A percentile compares a stretch with the other conserved stretches of the same genome.
These are phyloP conservation scores for Ceratobasidium theobromae DNA, from an alignment of 1,284 basidiomycete genomes.

Conservation along the genomic window DNA sequence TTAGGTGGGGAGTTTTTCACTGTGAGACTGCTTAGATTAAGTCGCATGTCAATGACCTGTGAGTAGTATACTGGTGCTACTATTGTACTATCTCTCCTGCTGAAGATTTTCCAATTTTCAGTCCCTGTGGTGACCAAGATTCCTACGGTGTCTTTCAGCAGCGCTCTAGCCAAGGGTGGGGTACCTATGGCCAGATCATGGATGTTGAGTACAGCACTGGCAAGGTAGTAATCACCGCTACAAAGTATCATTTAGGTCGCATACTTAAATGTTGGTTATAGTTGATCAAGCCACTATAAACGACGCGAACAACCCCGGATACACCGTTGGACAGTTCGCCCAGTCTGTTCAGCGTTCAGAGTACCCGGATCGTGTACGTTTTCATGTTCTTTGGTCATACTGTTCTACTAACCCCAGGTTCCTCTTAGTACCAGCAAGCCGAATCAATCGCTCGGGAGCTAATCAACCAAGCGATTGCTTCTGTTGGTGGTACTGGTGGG, in stretches of 20 bases:
- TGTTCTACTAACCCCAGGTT: neutral
- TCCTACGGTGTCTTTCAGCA: constrained; percentile 33
- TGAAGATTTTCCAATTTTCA: neutral
- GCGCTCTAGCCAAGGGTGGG: constrained; percentile 32
- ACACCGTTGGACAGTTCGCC: constrained; percentile 30
- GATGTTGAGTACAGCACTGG: constrained; percentile 19
- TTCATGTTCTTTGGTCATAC: neutral
- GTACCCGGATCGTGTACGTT: constrained; percentile 24
- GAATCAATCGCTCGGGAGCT: constrained; percentile 15
- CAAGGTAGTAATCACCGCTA: neutral
- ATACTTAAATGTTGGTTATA: neutral
- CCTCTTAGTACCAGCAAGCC: constrained; percentile 16
- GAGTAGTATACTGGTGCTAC: neutral
- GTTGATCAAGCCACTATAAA: constrained; percentile 27
- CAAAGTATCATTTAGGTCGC: neutral
- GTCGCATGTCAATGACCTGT: constrained; percentile 27
- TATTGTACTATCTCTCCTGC: neutral
- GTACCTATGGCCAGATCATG: constrained; percentile 31
- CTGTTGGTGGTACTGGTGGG: neutral
- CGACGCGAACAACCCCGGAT: constrained; percentile 23
- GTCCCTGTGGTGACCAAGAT: constrained; percentile 31
- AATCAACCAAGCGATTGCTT: constrained; percentile 11
- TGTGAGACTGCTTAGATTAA: constrained; percentile 27
- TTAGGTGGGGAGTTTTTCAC: too few species aligned
- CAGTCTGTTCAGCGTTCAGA: constrained; percentile 31